Evolutionary conservation across 192 early-diverging fungal species (phyloP).

Genomic region (Glomus cerebriforme): DNA sequence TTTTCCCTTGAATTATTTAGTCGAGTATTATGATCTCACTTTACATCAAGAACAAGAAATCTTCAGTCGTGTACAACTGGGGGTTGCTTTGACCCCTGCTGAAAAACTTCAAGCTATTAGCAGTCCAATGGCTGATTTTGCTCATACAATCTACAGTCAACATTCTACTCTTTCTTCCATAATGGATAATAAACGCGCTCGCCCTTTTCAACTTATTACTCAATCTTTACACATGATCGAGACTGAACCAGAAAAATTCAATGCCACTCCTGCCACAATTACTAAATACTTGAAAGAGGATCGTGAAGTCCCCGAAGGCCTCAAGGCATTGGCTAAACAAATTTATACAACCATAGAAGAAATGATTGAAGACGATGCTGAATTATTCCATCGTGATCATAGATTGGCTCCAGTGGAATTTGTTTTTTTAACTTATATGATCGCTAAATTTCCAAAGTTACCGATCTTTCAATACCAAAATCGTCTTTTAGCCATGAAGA

Average conservation of each 20-base stretch:
- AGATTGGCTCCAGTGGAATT: slow-evolving; percentile 29
- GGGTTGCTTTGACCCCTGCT: slow-evolving; percentile 33
- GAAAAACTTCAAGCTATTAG: slow-evolving; percentile 36
- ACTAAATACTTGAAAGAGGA: slow-evolving; percentile 26
- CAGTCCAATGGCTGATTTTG: slow-evolving; percentile 33
- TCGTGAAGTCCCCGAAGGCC: slow-evolving; percentile 18
- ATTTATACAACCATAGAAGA: slow-evolving; percentile 19
- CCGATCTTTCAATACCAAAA: slow-evolving; percentile 30
- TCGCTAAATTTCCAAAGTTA: slow-evolving; percentile 15
- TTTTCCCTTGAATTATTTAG: slow-evolving; percentile 15
- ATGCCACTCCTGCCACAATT: slow-evolving; percentile 22
- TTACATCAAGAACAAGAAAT: slow-evolving; percentile 40
- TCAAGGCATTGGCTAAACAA: neutral
- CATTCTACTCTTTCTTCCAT: slow-evolving; percentile 14
- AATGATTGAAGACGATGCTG: slow-evolving; percentile 28
- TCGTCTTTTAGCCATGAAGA: slow-evolving; percentile 26
- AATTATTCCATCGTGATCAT: slow-evolving; percentile 27
- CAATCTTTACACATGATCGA: slow-evolving; percentile 34
- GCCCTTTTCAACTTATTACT: slow-evolving; percentile 31
- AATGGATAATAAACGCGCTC: slow-evolving; percentile 26
- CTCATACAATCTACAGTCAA: slow-evolving; percentile 18
- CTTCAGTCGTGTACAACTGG: slow-evolving; percentile 37
- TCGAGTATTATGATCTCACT: slow-evolving; percentile 35
- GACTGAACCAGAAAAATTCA: slow-evolving; percentile 19
- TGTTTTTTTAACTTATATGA: slow-evolving; percentile 26